Evolutionary conservation across 2,329 filamentous ascomycete genomes (phyloP).

Genomic region (Venturia pyrina): DNA sequence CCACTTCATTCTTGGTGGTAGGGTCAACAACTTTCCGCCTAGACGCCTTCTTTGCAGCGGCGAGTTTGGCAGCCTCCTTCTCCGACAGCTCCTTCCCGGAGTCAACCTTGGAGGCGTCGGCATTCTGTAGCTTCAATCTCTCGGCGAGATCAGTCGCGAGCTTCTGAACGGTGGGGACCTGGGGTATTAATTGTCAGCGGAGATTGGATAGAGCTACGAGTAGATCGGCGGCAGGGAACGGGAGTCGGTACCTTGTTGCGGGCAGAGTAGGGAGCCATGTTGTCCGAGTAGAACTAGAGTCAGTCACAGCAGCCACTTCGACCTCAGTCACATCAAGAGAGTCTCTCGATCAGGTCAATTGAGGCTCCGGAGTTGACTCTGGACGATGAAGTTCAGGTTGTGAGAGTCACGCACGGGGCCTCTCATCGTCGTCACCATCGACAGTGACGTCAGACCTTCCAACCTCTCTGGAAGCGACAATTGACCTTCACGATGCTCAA

Average conservation of each 20-base stretch:
- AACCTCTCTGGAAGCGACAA: background rate
- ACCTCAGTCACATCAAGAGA: no score
- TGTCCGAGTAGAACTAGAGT: background rate
- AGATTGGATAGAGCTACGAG: no score
- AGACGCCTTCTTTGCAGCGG: slow-evolving; percentile 15
- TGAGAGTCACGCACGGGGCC: background rate
- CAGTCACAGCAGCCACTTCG: no score
- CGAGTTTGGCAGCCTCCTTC: background rate
- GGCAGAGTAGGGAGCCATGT: background rate
- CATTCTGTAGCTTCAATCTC: background rate
- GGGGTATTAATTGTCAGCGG: background rate
- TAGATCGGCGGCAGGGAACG: background rate
- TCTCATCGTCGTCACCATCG: background rate
- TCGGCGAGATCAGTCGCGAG: background rate
- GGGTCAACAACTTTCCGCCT: slow-evolving; percentile 59
- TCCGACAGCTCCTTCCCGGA: background rate
- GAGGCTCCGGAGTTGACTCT: background rate
- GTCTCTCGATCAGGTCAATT: background rate
- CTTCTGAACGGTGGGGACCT: background rate
- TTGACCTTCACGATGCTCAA: no score
- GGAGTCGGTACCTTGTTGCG: background rate
- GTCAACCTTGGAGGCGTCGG: background rate
- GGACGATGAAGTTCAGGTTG: background rate
- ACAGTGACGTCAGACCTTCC: background rate
- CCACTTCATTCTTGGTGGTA: slow-evolving; percentile 58